These are phyloP conservation scores for Brassica balearica DNA, from an alignment of 441 rosid species.

Conservation along the genomic window DNA sequence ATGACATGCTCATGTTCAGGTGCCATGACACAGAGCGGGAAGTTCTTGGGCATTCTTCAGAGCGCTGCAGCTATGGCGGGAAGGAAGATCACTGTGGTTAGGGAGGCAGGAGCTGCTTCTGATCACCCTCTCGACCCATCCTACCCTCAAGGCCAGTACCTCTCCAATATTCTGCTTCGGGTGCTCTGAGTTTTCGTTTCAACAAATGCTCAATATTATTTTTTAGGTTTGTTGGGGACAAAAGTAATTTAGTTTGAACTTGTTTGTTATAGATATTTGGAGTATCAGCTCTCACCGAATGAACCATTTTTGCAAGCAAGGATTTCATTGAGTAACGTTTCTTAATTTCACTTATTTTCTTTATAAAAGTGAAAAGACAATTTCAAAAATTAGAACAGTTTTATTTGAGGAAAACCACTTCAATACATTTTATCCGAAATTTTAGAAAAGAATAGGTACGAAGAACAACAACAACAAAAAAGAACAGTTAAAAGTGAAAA, in stretches of 20 bases:
- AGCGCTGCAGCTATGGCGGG: conserved; percentile 75
- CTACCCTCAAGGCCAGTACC: conserved; percentile 87
- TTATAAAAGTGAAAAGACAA: no score
- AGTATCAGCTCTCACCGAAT: conserved; percentile 9
- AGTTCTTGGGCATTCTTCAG: conserved; percentile 72
- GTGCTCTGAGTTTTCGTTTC: conserved; percentile 37
- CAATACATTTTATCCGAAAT: no score
- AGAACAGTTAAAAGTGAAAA: no score
- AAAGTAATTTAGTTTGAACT: neutral
- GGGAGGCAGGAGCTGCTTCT: conserved; percentile 78
- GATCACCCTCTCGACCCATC: conserved; percentile 91
- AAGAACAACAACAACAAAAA: no score
- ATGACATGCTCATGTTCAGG: conserved; percentile 99
- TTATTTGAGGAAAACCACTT: no score
- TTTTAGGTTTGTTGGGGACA: neutral
- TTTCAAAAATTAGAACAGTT: no score
- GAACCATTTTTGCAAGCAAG: conserved; percentile 16
- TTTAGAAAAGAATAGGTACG: no score
- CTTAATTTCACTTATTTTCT: no score
- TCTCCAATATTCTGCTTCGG: conserved; percentile 68
- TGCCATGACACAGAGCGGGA: conserved; percentile 92
- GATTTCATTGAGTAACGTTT: neutral
- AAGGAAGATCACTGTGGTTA: conserved; percentile 66
- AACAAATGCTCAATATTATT: neutral
- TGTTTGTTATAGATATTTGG: neutral